Conservation (phyloP, 1,284 basidiomycete genomes). For the Fomitiporia mediterranea region DNA sequence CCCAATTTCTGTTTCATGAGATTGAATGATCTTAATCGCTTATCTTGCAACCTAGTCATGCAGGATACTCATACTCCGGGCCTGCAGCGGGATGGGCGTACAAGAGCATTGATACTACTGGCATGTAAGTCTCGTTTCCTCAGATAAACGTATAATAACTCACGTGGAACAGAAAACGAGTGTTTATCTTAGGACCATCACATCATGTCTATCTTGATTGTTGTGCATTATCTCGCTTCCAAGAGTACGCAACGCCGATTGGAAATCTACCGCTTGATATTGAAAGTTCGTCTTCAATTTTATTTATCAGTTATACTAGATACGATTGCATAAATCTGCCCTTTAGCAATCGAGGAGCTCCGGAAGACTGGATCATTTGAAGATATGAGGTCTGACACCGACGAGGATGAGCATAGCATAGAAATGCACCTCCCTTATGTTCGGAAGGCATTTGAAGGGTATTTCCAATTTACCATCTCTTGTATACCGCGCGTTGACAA, state of each 20-base stretch:
- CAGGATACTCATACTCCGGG: constrained; percentile 94
- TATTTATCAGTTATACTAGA: not conserved
- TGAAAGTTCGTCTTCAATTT: constrained; percentile 53
- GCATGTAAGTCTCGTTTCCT: constrained; percentile 56
- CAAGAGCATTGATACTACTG: constrained; percentile 74
- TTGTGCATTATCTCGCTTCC: constrained; percentile 80
- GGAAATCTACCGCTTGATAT: constrained; percentile 79
- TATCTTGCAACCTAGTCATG: constrained; percentile 59
- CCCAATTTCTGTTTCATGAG: not conserved
- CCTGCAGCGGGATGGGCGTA: constrained; percentile 96
- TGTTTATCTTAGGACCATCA: constrained; percentile 94
- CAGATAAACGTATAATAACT: not conserved
- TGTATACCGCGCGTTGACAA: not conserved
- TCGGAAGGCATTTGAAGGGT: constrained; percentile 83
- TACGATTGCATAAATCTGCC: constrained; percentile 1
- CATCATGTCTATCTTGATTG: constrained; percentile 88
- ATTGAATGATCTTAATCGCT: constrained; percentile 10
- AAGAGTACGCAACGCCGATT: constrained; percentile 80
- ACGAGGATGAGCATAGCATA: constrained; percentile 95
- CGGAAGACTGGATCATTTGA: constrained; percentile 66
- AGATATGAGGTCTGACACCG: constrained; percentile 61
- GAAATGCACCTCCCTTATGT: constrained; percentile 98
- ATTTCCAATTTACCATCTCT: constrained; percentile 23
- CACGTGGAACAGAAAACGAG: constrained; percentile 64
- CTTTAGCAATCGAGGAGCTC: constrained; percentile 66